These are phyloP conservation scores for Neostapfia colusana DNA, from an alignment of 176 grass and related monocot species.

Conservation along the genomic window DNA sequence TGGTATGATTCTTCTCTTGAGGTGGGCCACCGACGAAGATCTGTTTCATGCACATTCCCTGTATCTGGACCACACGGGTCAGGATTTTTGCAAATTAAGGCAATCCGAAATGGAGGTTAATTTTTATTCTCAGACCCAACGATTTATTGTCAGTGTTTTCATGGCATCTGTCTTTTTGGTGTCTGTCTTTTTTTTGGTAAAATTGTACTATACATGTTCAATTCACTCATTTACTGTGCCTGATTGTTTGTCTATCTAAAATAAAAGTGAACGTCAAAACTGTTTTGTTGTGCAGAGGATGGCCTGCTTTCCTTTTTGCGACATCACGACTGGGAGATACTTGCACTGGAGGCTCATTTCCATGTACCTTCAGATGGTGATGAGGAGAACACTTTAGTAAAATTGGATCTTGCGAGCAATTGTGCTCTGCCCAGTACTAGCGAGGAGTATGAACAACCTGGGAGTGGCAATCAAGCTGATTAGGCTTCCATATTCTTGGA, in stretches of 20 bases:
- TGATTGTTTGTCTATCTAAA: neutral
- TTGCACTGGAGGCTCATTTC: constrained; percentile 70
- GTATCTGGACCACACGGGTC: constrained; percentile 80
- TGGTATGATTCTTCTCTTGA: constrained; percentile 84
- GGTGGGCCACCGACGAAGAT: constrained; percentile 62
- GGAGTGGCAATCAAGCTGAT: constrained; percentile 19
- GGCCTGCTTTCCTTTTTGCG: constrained; percentile 71
- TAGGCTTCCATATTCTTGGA: constrained; percentile 5
- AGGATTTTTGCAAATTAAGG: constrained; percentile 68
- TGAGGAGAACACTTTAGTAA: constrained; percentile 41
- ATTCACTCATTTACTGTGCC: neutral
- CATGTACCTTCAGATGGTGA: constrained; percentile 65
- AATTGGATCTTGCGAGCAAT: constrained; percentile 45
- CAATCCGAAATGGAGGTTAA: constrained; percentile 65
- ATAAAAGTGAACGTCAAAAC: neutral
- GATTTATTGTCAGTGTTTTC: neutral
- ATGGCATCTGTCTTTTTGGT: neutral
- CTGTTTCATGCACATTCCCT: constrained; percentile 85
- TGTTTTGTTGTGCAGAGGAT: constrained; percentile 47
- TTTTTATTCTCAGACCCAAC: neutral
- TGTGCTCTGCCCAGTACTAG: neutral
- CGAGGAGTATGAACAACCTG: constrained; percentile 23
- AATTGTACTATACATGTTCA: neutral
- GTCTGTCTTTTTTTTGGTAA: neutral
- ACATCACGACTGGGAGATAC: constrained; percentile 81